These are phyloP conservation scores for Suillus spraguei DNA, from an alignment of 768 basidiomycete species.

Conservation along the genomic window DNA sequence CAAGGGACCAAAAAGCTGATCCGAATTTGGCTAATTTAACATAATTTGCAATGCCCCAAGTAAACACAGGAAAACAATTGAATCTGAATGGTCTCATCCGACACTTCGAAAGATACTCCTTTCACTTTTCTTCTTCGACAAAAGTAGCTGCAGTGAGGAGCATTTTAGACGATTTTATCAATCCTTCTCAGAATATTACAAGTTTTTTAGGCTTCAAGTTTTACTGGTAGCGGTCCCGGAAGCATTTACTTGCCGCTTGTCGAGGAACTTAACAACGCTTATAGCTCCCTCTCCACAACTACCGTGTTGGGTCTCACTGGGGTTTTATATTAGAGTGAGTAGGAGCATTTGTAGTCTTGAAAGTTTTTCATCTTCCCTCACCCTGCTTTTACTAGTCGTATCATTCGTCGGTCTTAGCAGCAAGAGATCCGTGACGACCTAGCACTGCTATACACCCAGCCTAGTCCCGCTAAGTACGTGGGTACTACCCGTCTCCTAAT, in stretches of 20 bases:
- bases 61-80: conserved; percentile 4
- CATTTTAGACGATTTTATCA: not conserved
- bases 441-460: conserved; percentile 1
- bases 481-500: not conserved
- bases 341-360: not conserved
- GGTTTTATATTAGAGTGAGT: not conserved
- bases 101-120: not conserved
- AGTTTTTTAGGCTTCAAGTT: not conserved
- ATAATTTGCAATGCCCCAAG: not conserved
- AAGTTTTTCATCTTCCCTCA: not conserved
- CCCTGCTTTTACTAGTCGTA: not conserved
- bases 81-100: not conserved
- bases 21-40: not conserved
- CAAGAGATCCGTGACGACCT: not conserved
- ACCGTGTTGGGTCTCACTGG: not conserved
- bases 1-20: not conserved
- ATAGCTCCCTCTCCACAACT: not conserved
- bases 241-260: not conserved
- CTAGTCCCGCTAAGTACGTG: not conserved
- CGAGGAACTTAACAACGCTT: conserved; percentile 2
- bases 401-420: not conserved
- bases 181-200: not conserved
- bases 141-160: conserved; percentile 18
- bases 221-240: not conserved
- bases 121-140: not conserved